A percentile compares a stretch with the other conserved stretches of the same genome.
Evolutionary conservation across 2,329 filamentous ascomycete genomes (phyloP).

Genomic region (Stachybotrys echinatus): DNA sequence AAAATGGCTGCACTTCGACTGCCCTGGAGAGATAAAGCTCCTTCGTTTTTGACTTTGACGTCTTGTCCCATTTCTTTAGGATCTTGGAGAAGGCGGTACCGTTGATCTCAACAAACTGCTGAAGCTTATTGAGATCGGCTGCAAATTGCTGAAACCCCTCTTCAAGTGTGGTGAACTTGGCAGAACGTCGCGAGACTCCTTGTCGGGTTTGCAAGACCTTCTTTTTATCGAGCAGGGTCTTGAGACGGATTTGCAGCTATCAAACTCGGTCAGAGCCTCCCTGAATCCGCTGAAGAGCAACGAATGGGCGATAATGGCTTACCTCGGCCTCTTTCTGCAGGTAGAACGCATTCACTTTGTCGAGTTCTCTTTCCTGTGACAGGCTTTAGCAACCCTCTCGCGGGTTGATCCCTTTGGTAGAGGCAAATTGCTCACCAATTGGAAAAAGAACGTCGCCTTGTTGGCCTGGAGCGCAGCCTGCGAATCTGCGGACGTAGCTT

Average conservation of each 20-base stretch:
- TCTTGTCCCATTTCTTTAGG: slow-evolving; percentile 99
- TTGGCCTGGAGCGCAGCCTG: slow-evolving; percentile 90
- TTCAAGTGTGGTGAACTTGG: slow-evolving; percentile 89
- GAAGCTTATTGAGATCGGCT: slow-evolving; percentile 92
- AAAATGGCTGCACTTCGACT: slow-evolving; percentile 96
- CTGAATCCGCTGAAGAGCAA: neutral
- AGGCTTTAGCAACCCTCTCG: slow-evolving; percentile 30
- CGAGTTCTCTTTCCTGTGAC: slow-evolving; percentile 83
- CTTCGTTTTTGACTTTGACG: slow-evolving; percentile 97
- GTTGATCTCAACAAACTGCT: slow-evolving; percentile 98
- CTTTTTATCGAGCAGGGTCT: slow-evolving; percentile 93
- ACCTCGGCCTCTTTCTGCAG: slow-evolving; percentile 97
- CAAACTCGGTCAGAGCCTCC: slow-evolving; percentile 8
- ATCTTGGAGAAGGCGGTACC: slow-evolving; percentile 98
- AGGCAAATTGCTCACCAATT: slow-evolving; percentile 59
- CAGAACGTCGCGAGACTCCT: slow-evolving; percentile 77
- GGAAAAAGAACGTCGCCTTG: slow-evolving; percentile 98
- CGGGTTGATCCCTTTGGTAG: slow-evolving; percentile 13
- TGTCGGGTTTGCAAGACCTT: slow-evolving; percentile 79
- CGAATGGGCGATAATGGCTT: slow-evolving; percentile 31
- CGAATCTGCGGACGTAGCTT: slow-evolving; percentile 56
- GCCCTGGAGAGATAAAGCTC: slow-evolving; percentile 93
- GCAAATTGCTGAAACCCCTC: slow-evolving; percentile 98
- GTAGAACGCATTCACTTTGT: slow-evolving; percentile 98
- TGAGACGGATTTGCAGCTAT: slow-evolving; percentile 87